Conservation (phyloP, 1,139 yeast species). For the Nakaseomyces delphensis region DNA sequence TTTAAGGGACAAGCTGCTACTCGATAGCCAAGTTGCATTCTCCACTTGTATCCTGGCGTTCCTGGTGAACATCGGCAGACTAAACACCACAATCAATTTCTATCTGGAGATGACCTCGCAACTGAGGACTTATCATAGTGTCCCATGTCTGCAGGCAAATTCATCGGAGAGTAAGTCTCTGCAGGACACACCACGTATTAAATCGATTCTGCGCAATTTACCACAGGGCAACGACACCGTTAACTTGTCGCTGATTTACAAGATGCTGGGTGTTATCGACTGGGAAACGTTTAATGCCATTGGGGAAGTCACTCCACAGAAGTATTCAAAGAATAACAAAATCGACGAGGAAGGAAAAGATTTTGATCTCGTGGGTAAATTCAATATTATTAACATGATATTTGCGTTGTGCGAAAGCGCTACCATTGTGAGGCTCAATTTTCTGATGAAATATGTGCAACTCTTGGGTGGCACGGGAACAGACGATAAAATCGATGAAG, state of each 20-base stretch:
- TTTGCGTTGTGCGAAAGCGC: conserved; percentile 65
- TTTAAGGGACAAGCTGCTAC: conserved; percentile 63
- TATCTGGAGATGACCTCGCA: conserved; percentile 97
- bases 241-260: conserved; percentile 33
- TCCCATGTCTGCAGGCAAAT: conserved; percentile 71
- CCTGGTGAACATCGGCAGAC: conserved; percentile 82
- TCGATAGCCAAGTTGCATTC: conserved; percentile 54
- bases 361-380: conserved; percentile 20
- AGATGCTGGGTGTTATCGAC: conserved; percentile 1
- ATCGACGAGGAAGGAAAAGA: conserved; percentile 1
- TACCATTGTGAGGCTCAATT: conserved; percentile 38
- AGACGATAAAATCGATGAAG: conserved; percentile 3
- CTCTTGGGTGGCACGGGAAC: conserved; percentile 12
- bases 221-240: conserved; percentile 35
- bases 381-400: conserved; percentile 60
- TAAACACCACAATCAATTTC: conserved; percentile 91
- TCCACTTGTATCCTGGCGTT: conserved; percentile 78
- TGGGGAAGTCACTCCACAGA: conserved; percentile 2
- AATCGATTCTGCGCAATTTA: conserved; percentile 72
- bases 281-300: conserved; percentile 34
- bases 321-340: conserved; percentile 6
- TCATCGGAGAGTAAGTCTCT: conserved; percentile 61
- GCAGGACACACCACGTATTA: conserved; percentile 91
- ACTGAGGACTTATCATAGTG: conserved; percentile 82
- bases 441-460: conserved; percentile 31